A percentile compares a stretch with the other conserved stretches of the same genome.
Evolutionary conservation across 2,329 filamentous ascomycete genomes (phyloP).

Genomic region (Fusarium sp.): DNA sequence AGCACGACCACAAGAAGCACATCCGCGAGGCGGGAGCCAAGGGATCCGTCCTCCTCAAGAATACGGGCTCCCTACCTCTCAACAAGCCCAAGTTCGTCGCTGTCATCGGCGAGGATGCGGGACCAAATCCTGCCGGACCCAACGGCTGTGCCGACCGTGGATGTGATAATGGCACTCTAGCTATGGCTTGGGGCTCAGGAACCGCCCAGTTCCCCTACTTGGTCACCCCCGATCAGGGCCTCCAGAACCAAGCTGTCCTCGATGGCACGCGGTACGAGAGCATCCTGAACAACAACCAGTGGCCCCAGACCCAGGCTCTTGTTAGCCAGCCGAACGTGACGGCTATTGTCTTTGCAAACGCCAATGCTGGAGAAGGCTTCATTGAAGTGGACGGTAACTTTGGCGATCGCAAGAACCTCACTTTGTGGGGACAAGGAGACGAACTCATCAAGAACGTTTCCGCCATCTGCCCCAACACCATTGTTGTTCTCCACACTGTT

Average conservation of each 20-base stretch:
- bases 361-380: constrained; percentile 88
- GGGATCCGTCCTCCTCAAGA: constrained; percentile 92
- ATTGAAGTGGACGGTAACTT: constrained; percentile 86
- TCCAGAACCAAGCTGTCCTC: constrained; percentile 73
- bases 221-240: constrained; percentile 79
- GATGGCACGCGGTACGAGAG: constrained; percentile 75
- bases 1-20: constrained; percentile 76
- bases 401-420: constrained; percentile 94
- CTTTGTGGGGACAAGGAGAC: constrained; percentile 88
- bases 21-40: constrained; percentile 85
- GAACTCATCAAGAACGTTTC: constrained; percentile 85
- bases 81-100: constrained; percentile 81
- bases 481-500: constrained; percentile 90
- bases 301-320: constrained; percentile 73
- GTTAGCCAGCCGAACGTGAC: constrained; percentile 75
- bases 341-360: constrained; percentile 91
- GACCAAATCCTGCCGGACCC: constrained; percentile 79
- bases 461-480: constrained; percentile 85
- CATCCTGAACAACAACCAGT: constrained; percentile 75
- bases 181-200: constrained; percentile 86
- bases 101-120: constrained; percentile 87
- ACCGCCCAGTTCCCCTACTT: constrained; percentile 82
- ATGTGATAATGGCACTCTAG: constrained; percentile 73
- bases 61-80: constrained; percentile 82
- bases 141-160: constrained; percentile 83